Percentiles rank a stretch among this genome's conserved stretches.
phyloP scores from a whole-genome alignment of 495 filamentous ascomycete species.

The Staphylotrichum longicolle region DNA sequence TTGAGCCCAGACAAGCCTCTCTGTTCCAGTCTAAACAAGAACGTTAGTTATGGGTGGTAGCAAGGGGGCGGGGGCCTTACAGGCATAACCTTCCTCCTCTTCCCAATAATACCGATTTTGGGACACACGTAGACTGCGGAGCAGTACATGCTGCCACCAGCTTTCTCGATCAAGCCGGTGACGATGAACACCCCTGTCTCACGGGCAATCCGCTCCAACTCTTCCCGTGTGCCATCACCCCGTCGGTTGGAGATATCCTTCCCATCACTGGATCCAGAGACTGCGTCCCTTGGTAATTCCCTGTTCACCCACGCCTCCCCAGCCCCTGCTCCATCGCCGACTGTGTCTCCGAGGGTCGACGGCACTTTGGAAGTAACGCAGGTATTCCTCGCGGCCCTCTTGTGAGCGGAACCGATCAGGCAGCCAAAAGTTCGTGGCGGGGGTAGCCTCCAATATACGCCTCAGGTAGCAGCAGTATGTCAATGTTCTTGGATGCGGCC shows the following conservation, averaged over 20 bases:
- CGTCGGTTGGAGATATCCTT: constrained; percentile 52
- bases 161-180: constrained; percentile 73
- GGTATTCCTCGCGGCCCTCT: constrained; percentile 77
- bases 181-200: constrained; percentile 80
- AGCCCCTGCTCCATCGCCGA: constrained; percentile 58
- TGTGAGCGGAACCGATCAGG: constrained; percentile 65
- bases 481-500: constrained; percentile 55
- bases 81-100: constrained; percentile 94
- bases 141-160: constrained; percentile 83
- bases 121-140: constrained; percentile 82
- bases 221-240: constrained; percentile 85
- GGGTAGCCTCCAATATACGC: constrained; percentile 94
- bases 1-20: constrained; percentile 86
- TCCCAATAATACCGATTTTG: constrained; percentile 65
- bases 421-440: constrained; percentile 76
- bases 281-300: constrained; percentile 49
- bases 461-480: constrained; percentile 88
- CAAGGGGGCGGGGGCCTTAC: no score
- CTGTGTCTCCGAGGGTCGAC: constrained; percentile 86
- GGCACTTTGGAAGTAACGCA: constrained; percentile 72
- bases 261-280: constrained; percentile 59
- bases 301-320: constrained; percentile 70
- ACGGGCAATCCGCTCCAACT: constrained; percentile 67
- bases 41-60: no score
- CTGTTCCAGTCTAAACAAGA: constrained; percentile 78